Percentiles rank a stretch among this genome's conserved stretches.
Conservation (phyloP, 2,329 filamentous ascomycete species). For the Ophiostoma novo-ulmi region DNA sequence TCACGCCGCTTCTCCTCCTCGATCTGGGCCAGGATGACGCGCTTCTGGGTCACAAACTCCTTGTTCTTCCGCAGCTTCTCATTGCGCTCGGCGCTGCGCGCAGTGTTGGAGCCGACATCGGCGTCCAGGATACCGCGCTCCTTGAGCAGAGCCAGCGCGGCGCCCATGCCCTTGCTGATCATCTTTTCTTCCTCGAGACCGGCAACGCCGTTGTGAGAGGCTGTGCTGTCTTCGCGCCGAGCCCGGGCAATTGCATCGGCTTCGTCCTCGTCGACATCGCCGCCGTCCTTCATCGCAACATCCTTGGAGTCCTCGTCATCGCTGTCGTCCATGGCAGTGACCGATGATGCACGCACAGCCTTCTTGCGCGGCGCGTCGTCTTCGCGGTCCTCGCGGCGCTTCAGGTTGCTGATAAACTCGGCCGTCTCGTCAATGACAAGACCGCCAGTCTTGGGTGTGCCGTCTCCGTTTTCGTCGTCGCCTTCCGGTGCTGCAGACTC, state of each 20-base stretch:
- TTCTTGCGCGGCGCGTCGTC: constrained; percentile 35
- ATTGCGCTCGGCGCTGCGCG: constrained; percentile 36
- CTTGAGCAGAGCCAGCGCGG: constrained; percentile 73
- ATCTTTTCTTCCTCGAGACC: constrained; percentile 83
- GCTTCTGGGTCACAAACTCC: constrained; percentile 74
- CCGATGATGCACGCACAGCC: constrained; percentile 37
- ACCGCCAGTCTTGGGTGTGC: constrained; percentile 41
- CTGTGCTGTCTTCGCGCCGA: constrained; percentile 44
- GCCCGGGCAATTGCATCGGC: constrained; percentile 47
- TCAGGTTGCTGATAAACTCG: constrained; percentile 85
- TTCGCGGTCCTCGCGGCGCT: constrained; percentile 57
- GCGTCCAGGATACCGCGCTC: constrained; percentile 69
- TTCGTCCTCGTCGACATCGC: constrained; percentile 42
- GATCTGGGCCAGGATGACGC: constrained; percentile 65
- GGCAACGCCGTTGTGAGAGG: constrained; percentile 39
- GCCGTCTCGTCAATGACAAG: constrained; percentile 94
- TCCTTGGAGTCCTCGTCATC: constrained; percentile 3
- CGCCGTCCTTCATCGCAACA: constrained; percentile 29
- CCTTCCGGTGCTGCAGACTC: constrained; percentile 45
- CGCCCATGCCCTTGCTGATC: constrained; percentile 71
- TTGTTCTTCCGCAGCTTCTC: constrained; percentile 55
- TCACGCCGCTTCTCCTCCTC: constrained; percentile 74
- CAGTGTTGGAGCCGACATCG: constrained; percentile 45
- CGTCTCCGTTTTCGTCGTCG: not conserved
- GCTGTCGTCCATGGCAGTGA: constrained; percentile 27